phyloP scores from a whole-genome alignment of 2,329 filamentous ascomycete genomes.

The Thelonectria blattea region DNA sequence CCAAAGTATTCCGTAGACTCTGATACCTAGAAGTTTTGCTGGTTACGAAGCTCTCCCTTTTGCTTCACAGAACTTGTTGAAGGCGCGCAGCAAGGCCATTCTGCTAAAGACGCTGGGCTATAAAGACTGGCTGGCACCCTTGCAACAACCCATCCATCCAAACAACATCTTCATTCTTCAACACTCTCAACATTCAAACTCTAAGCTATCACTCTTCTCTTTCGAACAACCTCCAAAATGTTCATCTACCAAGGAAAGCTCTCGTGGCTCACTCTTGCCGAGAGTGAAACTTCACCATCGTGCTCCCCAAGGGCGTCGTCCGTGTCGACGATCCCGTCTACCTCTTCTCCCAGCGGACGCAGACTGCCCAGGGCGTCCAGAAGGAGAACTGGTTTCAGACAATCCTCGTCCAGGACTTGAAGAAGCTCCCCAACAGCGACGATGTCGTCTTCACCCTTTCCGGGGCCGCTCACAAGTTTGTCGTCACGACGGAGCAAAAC shows the following conservation, averaged over 20 bases:
- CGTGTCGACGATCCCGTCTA: constrained; percentile 31
- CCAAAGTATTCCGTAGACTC: too few relatives aligned
- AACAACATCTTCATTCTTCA: too few relatives aligned
- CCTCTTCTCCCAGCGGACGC: constrained; percentile 32
- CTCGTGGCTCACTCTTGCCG: constrained; percentile 25
- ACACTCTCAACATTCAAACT: too few relatives aligned
- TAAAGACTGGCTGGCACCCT: too few relatives aligned
- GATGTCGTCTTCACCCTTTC: constrained; percentile 22
- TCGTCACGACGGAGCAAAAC: constrained; percentile 16
- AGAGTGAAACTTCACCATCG: constrained; percentile 26
- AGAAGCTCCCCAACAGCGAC: neutral
- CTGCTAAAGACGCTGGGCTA: too few relatives aligned
- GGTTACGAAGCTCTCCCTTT: too few relatives aligned
- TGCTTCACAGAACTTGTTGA: too few relatives aligned
- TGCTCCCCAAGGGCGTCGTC: constrained; percentile 26
- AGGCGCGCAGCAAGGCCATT: too few relatives aligned
- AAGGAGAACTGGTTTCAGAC: constrained; percentile 29
- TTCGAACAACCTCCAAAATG: constrained; percentile 14
- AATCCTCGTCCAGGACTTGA: constrained; percentile 5
- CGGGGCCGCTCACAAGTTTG: constrained; percentile 16
- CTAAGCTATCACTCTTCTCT: neutral
- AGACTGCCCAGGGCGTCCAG: constrained; percentile 14
- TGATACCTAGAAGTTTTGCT: too few relatives aligned
- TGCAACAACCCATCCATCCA: too few relatives aligned
- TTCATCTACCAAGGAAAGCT: constrained; percentile 32